Base-by-base conservation (phyloP, 495 filamentous ascomycete genomes). In the Lasiosphaeria miniovina region DNA sequence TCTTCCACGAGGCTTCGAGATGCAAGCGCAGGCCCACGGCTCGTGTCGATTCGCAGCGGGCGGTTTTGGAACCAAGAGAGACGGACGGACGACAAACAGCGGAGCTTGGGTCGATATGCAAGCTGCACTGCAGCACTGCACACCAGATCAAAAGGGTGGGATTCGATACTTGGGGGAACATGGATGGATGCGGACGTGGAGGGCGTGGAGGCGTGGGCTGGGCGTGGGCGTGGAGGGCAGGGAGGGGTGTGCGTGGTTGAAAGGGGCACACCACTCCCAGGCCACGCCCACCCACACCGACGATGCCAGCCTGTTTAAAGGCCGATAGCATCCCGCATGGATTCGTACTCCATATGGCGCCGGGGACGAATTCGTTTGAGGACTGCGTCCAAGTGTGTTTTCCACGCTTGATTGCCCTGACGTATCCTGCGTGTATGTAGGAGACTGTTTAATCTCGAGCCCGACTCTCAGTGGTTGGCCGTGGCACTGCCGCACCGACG, bases 101-200 rank as follows among this genome's bases (percentile, higher is more conserved):
- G 36, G 48, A 33, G 36, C 41, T 71, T 60, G 63, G 65, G 68
- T 66, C 62, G 60, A 62, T 33, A 68, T 68, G 66, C 68, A 61
- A 52, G 61, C 62, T 61, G 58, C 57, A 61, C 45, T 54, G 45
- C 52, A 58, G 60, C 24, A 61, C 65, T 62, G 63, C 61, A 63
- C 45, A 51, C 50, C 52, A 61, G 64, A 61, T 63, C 45, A 46
- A n/a, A 24, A 24, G 24, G 24, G 24, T 24, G 24, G 24, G 24
- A 24, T 24, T 24, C 15, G 7, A n/a, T 46, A 46, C 43, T 46
- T 46, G 43, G 11, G 43, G 11, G 0, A n/a, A 46, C 43, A 46
- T 46, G 43, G 43, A 56, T 36, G 33, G 36, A 4, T 14, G 46
- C 14, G 35, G 32, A 49, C 36, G 14, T 45, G 50, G 49, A 17